Percentiles rank a stretch among this genome's conserved stretches.
Conservation (phyloP, 768 basidiomycete species). For the Tulasnella sp. region DNA sequence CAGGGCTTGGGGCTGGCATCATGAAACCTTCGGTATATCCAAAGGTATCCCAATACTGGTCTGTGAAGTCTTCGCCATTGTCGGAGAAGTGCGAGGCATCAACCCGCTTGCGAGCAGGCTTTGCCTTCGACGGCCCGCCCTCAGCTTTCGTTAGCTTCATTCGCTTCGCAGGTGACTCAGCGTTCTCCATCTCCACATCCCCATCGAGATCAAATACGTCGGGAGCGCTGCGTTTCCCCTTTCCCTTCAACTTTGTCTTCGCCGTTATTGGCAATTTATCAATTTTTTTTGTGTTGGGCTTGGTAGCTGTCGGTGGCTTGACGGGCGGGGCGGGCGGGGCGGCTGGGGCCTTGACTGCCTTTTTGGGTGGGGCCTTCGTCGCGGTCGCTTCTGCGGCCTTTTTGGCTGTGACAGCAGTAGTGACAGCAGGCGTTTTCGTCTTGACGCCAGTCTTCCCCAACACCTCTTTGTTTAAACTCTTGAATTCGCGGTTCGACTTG, state of each 20-base stretch:
- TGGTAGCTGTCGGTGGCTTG: neutral
- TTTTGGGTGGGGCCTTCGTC: neutral
- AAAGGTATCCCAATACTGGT: too few relatives aligned
- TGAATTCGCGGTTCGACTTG: slow-evolving; percentile 8
- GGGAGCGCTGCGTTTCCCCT: neutral
- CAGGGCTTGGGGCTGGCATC: too few relatives aligned
- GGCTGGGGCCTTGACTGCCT: neutral
- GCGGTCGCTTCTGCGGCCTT: neutral
- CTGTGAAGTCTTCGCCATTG: too few relatives aligned
- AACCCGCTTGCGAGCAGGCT: too few relatives aligned
- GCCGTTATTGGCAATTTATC: neutral
- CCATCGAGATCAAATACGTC: slow-evolving; percentile 3
- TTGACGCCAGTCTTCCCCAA: slow-evolving; percentile 5
- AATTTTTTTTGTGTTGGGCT: neutral
- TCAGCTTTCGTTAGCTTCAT: too few relatives aligned
- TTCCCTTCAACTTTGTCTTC: neutral
- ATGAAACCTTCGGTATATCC: too few relatives aligned
- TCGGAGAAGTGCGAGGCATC: too few relatives aligned
- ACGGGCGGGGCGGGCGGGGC: too few relatives aligned
- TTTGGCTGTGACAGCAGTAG: neutral
- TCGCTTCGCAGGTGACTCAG: too few relatives aligned
- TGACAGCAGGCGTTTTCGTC: neutral
- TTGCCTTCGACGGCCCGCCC: too few relatives aligned
- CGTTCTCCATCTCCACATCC: neutral
- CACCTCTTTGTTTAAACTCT: slow-evolving; percentile 8